Evolutionary conservation across 2,329 filamentous ascomycete species (phyloP).

Genomic region (Fusarium sp.): DNA sequence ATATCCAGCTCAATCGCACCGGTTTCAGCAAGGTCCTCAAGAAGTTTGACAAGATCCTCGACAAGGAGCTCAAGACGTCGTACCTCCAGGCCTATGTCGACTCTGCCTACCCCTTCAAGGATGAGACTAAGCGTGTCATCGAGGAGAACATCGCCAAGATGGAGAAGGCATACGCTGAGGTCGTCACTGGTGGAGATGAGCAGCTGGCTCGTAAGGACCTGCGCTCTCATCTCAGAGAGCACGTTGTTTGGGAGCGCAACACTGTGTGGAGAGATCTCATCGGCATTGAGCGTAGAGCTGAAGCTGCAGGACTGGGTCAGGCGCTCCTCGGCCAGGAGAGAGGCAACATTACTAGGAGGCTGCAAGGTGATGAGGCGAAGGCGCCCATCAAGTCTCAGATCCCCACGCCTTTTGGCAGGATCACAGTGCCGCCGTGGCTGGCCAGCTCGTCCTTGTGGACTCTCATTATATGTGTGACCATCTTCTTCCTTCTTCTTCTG

Average conservation of each 20-base stretch:
- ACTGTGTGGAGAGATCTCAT: slow-evolving; percentile 99
- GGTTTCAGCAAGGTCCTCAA: slow-evolving; percentile 97
- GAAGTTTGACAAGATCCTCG: slow-evolving; percentile 97
- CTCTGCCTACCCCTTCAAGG: slow-evolving; percentile 82
- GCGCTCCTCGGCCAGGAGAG: slow-evolving; percentile 82
- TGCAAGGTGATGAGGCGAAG: slow-evolving; percentile 87
- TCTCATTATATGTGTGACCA: slow-evolving; percentile 73
- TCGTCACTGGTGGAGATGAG: slow-evolving; percentile 85
- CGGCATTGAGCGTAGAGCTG: slow-evolving; percentile 93
- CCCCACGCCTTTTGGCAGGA: slow-evolving; percentile 80
- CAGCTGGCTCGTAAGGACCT: slow-evolving; percentile 84
- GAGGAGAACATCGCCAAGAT: slow-evolving; percentile 78
- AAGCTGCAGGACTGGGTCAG: slow-evolving; percentile 90
- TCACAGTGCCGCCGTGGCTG: slow-evolving; percentile 83
- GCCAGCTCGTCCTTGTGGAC: slow-evolving; percentile 84
- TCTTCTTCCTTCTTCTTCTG: slow-evolving; percentile 80
- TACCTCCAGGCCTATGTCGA: slow-evolving; percentile 83
- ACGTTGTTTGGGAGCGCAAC: slow-evolving; percentile 98
- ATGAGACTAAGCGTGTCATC: slow-evolving; percentile 75
- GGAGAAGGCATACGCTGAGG: slow-evolving; percentile 81
- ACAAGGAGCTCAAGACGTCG: slow-evolving; percentile 79
- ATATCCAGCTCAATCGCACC: slow-evolving; percentile 94
- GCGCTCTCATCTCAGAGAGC: slow-evolving; percentile 89
- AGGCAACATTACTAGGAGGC: slow-evolving; percentile 72
- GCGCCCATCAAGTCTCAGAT: slow-evolving; percentile 73